Evolutionary conservation across 2,329 filamentous ascomycete genomes (phyloP), one percentile per base, ranked within the genome.

Genomic region (Sclerotinia sclerotiorum): DNA sequence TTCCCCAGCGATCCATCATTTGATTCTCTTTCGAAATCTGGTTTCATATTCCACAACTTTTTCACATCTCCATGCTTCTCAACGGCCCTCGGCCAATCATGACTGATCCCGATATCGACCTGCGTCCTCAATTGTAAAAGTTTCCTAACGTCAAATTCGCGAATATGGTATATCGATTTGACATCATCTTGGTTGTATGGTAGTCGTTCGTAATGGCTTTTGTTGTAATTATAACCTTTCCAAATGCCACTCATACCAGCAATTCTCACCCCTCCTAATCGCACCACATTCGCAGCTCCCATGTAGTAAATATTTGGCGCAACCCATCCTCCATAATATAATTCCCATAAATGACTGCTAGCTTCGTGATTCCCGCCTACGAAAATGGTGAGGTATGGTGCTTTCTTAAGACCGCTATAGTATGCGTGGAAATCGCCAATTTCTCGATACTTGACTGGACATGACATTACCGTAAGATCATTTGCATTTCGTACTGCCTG

Each of bases 261-360:
- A 70, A 99, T 97, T 29, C 95, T 88, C 61, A 99, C 81, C 1
- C 92, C 90, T 0, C 94, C 94, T 44, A 96, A 83, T 24, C 90
- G 89, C 52, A 99, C 78, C 11, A 99, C 89, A 77, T 97, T 97
- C 69, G 95, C 93, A 46, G 93, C 92, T 61, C 95, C 95, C 78
- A 98, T 85, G 80, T 97, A 99, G 83, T 97, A 99, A 72, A 99
- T 98, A 73, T 95, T 97, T 11, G 93, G 93, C 10, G 94, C 94
- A 7, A 93, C 95, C 95, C 95, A 99, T 63, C 95, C 95, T 64
- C 95, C 95, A 77, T 98, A 97, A 81, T 92, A 97, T 0, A 99
- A 85, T 80, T 99, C 95, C 83, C 89, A 95, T 6, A 97, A 82
- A 79, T 98, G 88, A 63, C 91, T 93, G 75, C 91, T 91, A 0